These are phyloP conservation scores for Leccinum barrowsii DNA, from an alignment of 768 basidiomycete species.

Conservation along the genomic window DNA sequence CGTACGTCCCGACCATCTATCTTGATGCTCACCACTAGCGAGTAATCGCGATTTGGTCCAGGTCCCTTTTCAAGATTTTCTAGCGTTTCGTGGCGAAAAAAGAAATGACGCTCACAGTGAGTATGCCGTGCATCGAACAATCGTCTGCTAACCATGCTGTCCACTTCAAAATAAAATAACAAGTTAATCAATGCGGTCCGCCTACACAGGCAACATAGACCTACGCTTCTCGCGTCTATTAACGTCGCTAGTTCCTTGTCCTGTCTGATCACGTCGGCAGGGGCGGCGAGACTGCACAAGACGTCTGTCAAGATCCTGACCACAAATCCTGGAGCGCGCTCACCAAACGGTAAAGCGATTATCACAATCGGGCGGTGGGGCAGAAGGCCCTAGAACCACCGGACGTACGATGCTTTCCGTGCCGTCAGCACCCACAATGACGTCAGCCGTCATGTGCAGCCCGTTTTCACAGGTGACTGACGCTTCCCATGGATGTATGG, in stretches of 20 bases:
- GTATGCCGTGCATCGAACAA: constrained; percentile 14
- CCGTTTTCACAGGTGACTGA: constrained; percentile 37
- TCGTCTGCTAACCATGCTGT: constrained; percentile 23
- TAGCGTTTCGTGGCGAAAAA: not conserved
- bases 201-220: not conserved
- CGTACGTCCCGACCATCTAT: not conserved
- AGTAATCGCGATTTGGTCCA: constrained; percentile 14
- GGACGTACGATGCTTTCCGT: constrained; percentile 40
- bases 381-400: constrained; percentile 27
- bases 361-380: constrained; percentile 10
- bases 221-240: constrained; percentile 10
- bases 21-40: constrained; percentile 9
- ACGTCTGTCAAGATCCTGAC: not conserved
- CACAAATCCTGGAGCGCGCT: not conserved
- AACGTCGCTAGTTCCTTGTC: constrained; percentile 17
- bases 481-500: constrained; percentile 31
- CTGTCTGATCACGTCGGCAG: constrained; percentile 14
- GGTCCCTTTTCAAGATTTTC: constrained; percentile 4
- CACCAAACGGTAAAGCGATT: constrained; percentile 15
- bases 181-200: not conserved
- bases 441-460: constrained; percentile 42
- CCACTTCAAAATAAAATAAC: constrained; percentile 9
- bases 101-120: constrained; percentile 13
- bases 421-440: constrained; percentile 63
- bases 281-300: constrained; percentile 11